A percentile compares a stretch with the other conserved stretches of the same genome.
Evolutionary conservation across 306 rosid species (phyloP).

Genomic region (Oxytropis ochrocephala): DNA sequence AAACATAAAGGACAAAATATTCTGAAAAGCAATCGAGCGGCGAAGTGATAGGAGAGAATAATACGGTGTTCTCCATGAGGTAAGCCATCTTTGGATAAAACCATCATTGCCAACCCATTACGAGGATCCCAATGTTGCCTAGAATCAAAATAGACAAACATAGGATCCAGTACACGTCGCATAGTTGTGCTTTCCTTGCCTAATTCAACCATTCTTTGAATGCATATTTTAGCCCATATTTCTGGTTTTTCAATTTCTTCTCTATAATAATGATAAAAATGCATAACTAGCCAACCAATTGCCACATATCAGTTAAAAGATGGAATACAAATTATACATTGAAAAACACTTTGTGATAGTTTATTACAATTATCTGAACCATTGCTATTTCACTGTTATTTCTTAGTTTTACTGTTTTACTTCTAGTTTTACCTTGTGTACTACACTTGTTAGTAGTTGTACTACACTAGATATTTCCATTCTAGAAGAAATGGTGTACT

Average conservation of each 20-base stretch:
- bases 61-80: slow-evolving; percentile 63
- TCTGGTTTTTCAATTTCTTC: slow-evolving; percentile 85
- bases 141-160: slow-evolving; percentile 80
- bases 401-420: too few species aligned
- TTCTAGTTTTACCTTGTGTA: too few species aligned
- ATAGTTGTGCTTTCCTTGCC: slow-evolving; percentile 90
- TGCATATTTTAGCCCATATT: slow-evolving; percentile 84
- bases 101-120: slow-evolving; percentile 70
- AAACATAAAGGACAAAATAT: slow-evolving; percentile 7
- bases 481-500: too few species aligned
- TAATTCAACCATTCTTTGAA: slow-evolving; percentile 85
- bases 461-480: too few species aligned
- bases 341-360: too few species aligned
- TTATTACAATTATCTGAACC: too few species aligned
- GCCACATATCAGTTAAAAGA: not conserved
- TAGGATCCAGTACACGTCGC: slow-evolving; percentile 84
- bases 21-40: not conserved
- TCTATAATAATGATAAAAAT: slow-evolving; percentile 32
- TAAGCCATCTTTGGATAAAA: slow-evolving; percentile 75
- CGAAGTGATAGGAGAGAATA: slow-evolving; percentile 6
- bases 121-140: slow-evolving; percentile 69
- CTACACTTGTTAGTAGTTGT: too few species aligned
- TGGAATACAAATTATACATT: not conserved
- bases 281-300: not conserved
- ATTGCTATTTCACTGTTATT: too few species aligned